These are phyloP conservation scores for Aspergillus fumigatiaffinis DNA, from an alignment of 2,329 filamentous ascomycete genomes.

Conservation along the genomic window DNA sequence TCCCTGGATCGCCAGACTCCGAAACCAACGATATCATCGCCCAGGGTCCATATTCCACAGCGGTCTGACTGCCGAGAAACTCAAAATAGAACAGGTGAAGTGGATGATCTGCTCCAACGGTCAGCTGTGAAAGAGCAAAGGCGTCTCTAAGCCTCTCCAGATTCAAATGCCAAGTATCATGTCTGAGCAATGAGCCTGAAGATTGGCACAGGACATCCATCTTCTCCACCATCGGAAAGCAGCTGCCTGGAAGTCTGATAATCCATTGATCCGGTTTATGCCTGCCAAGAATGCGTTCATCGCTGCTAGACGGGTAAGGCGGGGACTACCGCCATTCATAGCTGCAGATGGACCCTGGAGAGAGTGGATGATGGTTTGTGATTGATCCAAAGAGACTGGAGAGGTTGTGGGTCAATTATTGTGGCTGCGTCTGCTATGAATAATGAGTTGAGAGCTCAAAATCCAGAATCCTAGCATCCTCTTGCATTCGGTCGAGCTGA, in stretches of 20 bases:
- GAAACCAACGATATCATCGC: not conserved
- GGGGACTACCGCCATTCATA: not conserved
- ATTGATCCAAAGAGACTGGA: not conserved
- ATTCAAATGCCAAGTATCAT: slow-evolving; percentile 1
- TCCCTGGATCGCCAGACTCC: not conserved
- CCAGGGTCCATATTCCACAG: not conserved
- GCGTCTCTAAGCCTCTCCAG: slow-evolving; percentile 12
- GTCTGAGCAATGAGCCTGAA: slow-evolving; percentile 1
- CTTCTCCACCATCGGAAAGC: not conserved
- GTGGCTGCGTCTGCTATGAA: not conserved
- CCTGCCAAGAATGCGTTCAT: not conserved
- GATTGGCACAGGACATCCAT: slow-evolving; percentile 1
- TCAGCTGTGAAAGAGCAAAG: not conserved
- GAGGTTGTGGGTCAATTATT: not conserved
- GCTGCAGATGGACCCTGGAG: not conserved
- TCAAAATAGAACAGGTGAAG: not conserved
- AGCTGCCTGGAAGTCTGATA: not conserved
- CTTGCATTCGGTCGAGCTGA: not conserved
- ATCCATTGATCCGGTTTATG: not conserved
- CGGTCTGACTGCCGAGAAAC: not conserved
- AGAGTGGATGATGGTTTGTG: not conserved
- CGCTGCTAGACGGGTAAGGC: slow-evolving; percentile 6
- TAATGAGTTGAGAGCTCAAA: not conserved
- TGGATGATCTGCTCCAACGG: not conserved
- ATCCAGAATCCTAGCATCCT: not conserved